Evolutionary conservation across 2,329 filamentous ascomycete genomes (phyloP), one percentile per base, ranked within the genome.

Genomic region (Pseudocercospora fuligena): DNA sequence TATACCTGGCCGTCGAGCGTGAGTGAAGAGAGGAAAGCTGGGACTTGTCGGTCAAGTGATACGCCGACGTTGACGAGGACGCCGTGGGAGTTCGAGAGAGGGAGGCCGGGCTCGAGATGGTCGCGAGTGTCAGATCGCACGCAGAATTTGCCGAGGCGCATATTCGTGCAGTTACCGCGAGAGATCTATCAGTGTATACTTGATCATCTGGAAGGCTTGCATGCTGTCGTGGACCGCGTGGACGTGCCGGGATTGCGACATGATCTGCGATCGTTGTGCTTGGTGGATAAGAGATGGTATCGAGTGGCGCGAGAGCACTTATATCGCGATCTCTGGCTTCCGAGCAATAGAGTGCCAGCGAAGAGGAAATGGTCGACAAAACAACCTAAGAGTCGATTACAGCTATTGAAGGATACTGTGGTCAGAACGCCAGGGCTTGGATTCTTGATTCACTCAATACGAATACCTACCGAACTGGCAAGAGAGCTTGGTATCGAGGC

Each of bases 281-380:
- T 87, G 67, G 86, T 84, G 19, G 86, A 83, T 69, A 84, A 84
- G 61, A 77, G 81, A n/a, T 89, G 86, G 86, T 82, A 86, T 70
- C 82, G 81, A 68, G 81, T 81, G 14, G 85, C 85, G 11, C 81
- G 82, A 70, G 77, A 78, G 60, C 79, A 79, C 70, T 76, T 88
- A 83, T 88, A 80, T 79, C 81, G 68, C 9, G 70, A 73, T 57
- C 58, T 73, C n/a, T 74, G 69, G 67, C 47, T 74, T 60, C 78
- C 64, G 21, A 72, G 33, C 68, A 73, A 71, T 72, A 69, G 63
- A 77, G 80, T 25, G 71, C 76, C 25, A 49, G 83, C 82, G 69
- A 84, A 82, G 72, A 82, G 82, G 70, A 83, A 80, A 31, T 70
- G 71, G 33, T 73, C 70, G 5, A 61, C 69, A n/a, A 57, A 62